phyloP scores from a whole-genome alignment of 169 alveolate species.

The Plasmodium cynomolgi region DNA sequence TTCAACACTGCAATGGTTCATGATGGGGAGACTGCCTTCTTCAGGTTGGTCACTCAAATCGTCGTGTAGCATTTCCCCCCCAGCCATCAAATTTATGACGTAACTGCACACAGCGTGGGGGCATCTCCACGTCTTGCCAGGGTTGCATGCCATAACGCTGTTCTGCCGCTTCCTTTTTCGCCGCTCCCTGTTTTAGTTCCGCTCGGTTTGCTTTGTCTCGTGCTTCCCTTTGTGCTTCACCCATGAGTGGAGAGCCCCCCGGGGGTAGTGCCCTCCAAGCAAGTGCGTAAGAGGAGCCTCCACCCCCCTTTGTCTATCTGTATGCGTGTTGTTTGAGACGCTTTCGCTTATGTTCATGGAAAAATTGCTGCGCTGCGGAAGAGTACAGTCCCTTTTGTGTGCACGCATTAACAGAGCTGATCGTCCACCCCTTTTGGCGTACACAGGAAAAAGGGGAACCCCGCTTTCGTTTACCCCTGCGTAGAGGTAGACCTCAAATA shows the following conservation, averaged over 20 bases:
- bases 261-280: background rate
- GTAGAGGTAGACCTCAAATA: background rate
- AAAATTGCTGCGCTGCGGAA: background rate
- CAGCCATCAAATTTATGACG: background rate
- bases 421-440: background rate
- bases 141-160: background rate
- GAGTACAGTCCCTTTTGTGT: background rate
- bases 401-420: background rate
- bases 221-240: background rate
- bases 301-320: background rate
- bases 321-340: background rate
- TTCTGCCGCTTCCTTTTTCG: no score
- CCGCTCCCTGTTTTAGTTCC: background rate
- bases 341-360: background rate
- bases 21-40: background rate
- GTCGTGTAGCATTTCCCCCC: background rate
- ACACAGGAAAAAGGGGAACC: background rate
- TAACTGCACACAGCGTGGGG: background rate
- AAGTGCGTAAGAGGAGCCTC: background rate
- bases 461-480: background rate
- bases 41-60: background rate
- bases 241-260: background rate
- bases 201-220: background rate
- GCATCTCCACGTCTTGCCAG: no score
- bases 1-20: background rate